Base-by-base conservation (phyloP, 305 asterid species). In the Solanum hybrid region DNA sequence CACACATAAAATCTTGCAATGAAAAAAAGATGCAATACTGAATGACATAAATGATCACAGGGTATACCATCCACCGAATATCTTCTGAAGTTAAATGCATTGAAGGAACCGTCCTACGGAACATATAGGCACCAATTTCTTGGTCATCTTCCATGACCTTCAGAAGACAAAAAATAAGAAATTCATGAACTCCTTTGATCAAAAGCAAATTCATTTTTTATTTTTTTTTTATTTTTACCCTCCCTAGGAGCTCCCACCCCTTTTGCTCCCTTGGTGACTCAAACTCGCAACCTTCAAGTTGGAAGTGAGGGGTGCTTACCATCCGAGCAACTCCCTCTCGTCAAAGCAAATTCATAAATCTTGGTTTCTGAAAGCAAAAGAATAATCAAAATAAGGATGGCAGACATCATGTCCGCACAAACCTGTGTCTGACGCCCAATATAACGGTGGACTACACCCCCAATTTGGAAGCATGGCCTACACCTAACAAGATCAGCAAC, bases 141-240 rank as follows among this genome's bases (percentile, higher is more conserved):
- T 90, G 98, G 93, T 97, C 99, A 93, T 98, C 98, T 94, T 98
- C 99, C 99, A 98, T 98, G 91, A 98, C 98, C 99, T 98, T 94
- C 92, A 91, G 26, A 91, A 89, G 86, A 91, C n/a, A 87, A 77
- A 87, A 89, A 26, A 82, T 17, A 88, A 78, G 79, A 93, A 90
- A 92, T 86, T 81, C 31, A 80, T 33, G 36, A 45, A 39, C 27
- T 87, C 78, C 61, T 79, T n/a, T 79, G 61, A 79, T 36, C 86
- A 36, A 79, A 27, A 79, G 61, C 22, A 93, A 90, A 91, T 86
- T 87, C n/a, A 83, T n/a, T 38, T 38, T 38, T 1, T 6, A 31
- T 37, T 37, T 37, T 3, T 33, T 37, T 37, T 37, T 7, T 6
- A 5, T 7, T 41, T 41, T 3, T 12, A 41, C 57, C 57, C 57